phyloP scores from a whole-genome alignment of 805 yeast species.

The Candida berthetii region DNA sequence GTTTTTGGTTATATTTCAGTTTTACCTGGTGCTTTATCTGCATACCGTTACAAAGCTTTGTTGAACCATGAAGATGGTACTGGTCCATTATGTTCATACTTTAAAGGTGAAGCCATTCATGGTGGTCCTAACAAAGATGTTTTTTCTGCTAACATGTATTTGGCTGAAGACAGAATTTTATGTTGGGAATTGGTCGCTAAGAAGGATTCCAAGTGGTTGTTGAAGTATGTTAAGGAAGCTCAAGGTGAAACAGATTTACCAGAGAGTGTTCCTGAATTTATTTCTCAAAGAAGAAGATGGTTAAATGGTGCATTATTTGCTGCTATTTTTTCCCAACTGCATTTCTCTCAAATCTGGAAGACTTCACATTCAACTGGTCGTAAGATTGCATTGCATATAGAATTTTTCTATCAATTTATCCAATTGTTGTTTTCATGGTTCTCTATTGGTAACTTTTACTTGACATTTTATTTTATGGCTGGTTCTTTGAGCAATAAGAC shows the following conservation, averaged over 20 bases:
- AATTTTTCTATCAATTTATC: slow-evolving; percentile 82
- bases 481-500: slow-evolving; percentile 62
- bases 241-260: slow-evolving; percentile 98
- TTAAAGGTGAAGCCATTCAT: slow-evolving; percentile 74
- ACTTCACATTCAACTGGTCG: slow-evolving; percentile 81
- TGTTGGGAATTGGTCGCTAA: slow-evolving; percentile 97
- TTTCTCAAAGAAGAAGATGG: slow-evolving; percentile 97
- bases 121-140: slow-evolving; percentile 63
- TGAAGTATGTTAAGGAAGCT: slow-evolving; percentile 88
- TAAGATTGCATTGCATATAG: slow-evolving; percentile 76
- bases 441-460: slow-evolving; percentile 84
- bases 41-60: slow-evolving; percentile 86
- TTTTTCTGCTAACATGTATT: slow-evolving; percentile 93
- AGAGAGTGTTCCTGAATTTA: slow-evolving; percentile 88
- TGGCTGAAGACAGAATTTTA: slow-evolving; percentile 93
- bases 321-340: slow-evolving; percentile 81
- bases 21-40: slow-evolving; percentile 93
- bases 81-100: slow-evolving; percentile 85
- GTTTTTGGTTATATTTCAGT: slow-evolving; percentile 91
- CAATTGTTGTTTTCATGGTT: slow-evolving; percentile 85
- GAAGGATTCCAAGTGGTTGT: slow-evolving; percentile 74
- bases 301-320: slow-evolving; percentile 97
- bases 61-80: slow-evolving; percentile 83
- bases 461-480: slow-evolving; percentile 89
- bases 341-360: slow-evolving; percentile 82